Percentiles rank a stretch among this genome's conserved stretches.
Evolutionary conservation across 768 basidiomycete species (phyloP).

Genomic region (Myochromella boudieri): DNA sequence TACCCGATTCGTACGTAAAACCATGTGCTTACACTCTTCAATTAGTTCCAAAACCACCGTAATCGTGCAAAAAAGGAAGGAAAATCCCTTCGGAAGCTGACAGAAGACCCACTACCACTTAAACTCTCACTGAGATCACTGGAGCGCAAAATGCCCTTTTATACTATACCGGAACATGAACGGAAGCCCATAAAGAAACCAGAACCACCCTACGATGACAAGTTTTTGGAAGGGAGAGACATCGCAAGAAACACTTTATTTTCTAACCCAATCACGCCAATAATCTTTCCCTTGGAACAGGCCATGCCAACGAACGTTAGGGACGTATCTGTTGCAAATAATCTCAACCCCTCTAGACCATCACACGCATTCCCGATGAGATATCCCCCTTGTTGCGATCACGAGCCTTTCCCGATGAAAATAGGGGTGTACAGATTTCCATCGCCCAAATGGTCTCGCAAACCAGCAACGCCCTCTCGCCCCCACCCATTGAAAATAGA

Average conservation of each 20-base stretch:
- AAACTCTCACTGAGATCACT: conserved; percentile 22
- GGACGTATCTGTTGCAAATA: too few species aligned
- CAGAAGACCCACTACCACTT: conserved; percentile 18
- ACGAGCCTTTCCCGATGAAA: conserved; percentile 15
- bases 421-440: conserved; percentile 22
- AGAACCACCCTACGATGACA: conserved; percentile 5
- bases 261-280: neutral
- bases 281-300: neutral
- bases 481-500: neutral
- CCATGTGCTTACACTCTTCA: neutral
- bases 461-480: conserved; percentile 10
- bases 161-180: conserved; percentile 20
- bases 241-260: neutral
- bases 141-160: conserved; percentile 24
- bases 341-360: conserved; percentile 5
- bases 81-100: conserved; percentile 17
- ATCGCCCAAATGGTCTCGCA: conserved; percentile 30
- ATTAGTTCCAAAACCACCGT: conserved; percentile 57
- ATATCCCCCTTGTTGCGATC: conserved; percentile 11
- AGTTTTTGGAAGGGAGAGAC: conserved; percentile 6
- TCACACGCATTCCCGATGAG: conserved; percentile 27
- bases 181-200: conserved; percentile 11
- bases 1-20: neutral
- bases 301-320: neutral
- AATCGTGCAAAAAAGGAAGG: conserved; percentile 35